phyloP scores from a whole-genome alignment of 2,329 filamentous ascomycete species.

The Ophiostoma pallidulum region DNA sequence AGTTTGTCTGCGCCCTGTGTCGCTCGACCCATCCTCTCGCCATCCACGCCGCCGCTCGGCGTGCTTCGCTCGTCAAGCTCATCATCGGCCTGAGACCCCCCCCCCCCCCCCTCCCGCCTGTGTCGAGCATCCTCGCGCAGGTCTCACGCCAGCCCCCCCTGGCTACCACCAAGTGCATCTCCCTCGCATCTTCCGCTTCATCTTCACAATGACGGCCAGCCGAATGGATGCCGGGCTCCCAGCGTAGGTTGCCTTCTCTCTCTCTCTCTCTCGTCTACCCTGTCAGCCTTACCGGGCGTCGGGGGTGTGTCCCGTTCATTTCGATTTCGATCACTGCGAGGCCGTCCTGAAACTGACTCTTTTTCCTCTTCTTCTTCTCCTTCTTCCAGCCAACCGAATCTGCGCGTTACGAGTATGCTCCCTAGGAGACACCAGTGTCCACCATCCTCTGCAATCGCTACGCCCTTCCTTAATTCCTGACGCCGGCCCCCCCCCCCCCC shows the following conservation, averaged over 20 bases:
- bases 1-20: conserved; percentile 5
- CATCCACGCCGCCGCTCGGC: conserved; percentile 2
- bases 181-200: not conserved
- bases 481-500: too few relatives aligned
- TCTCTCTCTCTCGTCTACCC: not conserved
- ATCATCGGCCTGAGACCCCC: not conserved
- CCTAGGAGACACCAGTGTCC: not conserved
- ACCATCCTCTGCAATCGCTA: too few relatives aligned
- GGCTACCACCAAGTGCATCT: not conserved
- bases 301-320: too few relatives aligned
- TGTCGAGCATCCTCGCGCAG: not conserved
- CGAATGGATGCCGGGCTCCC: conserved; percentile 53
- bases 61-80: not conserved
- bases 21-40: not conserved
- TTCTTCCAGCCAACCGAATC: conserved; percentile 61
- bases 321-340: too few relatives aligned
- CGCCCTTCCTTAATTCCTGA: too few relatives aligned
- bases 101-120: not conserved
- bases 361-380: conserved; percentile 3
- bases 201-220: conserved; percentile 32
- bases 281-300: conserved; percentile 3
- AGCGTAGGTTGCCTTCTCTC: conserved; percentile 39
- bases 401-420: conserved; percentile 80
- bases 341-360: conserved; percentile 6
- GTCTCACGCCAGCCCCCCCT: not conserved